Percentiles rank a stretch among this genome's conserved stretches.
Evolutionary conservation across 768 basidiomycete species (phyloP).

Genomic region (Postia placenta): DNA sequence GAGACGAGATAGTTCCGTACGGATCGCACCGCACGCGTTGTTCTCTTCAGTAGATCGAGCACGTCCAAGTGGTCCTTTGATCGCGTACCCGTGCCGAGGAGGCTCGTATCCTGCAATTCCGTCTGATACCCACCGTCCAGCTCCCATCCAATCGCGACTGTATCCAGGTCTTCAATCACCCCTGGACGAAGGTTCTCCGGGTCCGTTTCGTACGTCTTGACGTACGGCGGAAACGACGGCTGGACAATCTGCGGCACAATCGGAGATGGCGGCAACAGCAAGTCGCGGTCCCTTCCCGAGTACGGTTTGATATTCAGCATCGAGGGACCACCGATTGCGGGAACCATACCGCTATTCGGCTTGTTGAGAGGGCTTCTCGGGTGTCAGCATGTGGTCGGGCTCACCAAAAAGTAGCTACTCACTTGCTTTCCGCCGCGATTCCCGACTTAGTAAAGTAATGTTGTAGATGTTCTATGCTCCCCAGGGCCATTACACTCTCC

Average conservation of each 20-base stretch:
- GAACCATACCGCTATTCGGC: slow-evolving; percentile 58
- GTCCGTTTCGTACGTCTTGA: slow-evolving; percentile 66
- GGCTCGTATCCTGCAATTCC: slow-evolving; percentile 14
- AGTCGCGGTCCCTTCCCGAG: slow-evolving; percentile 37
- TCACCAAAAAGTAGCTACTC: slow-evolving; percentile 27
- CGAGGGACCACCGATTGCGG: slow-evolving; percentile 60
- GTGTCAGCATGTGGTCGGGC: slow-evolving; percentile 11
- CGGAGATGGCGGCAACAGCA: slow-evolving; percentile 71
- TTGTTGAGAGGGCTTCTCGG: slow-evolving; percentile 38
- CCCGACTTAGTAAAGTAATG: slow-evolving; percentile 92
- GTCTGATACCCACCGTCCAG: slow-evolving; percentile 26
- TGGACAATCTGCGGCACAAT: slow-evolving; percentile 39
- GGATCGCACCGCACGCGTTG: slow-evolving; percentile 75
- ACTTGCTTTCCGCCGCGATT: slow-evolving; percentile 67
- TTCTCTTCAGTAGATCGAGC: slow-evolving; percentile 66
- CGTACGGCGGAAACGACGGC: slow-evolving; percentile 44
- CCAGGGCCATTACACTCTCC: slow-evolving; percentile 88
- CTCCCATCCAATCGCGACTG: slow-evolving; percentile 59
- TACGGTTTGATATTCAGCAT: slow-evolving; percentile 15
- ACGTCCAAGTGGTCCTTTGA: slow-evolving; percentile 43
- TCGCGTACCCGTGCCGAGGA: slow-evolving; percentile 18
- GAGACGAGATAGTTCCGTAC: slow-evolving; percentile 81
- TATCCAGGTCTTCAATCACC: slow-evolving; percentile 67
- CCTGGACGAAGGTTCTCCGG: slow-evolving; percentile 73
- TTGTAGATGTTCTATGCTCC: slow-evolving; percentile 95